Evolutionary conservation across 441 rosid genomes (phyloP).

Genomic region (Geranium incanum): DNA sequence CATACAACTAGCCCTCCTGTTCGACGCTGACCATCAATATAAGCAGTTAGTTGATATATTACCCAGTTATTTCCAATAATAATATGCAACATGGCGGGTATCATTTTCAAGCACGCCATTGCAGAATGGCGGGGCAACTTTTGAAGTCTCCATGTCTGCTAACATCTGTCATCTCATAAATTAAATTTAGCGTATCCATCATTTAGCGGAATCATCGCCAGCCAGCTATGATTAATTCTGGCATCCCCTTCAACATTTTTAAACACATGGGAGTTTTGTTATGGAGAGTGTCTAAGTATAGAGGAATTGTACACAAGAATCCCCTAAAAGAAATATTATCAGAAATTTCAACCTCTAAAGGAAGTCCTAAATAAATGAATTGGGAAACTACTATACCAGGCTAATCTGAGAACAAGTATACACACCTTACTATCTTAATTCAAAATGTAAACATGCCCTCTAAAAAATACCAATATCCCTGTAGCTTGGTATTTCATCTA

Average conservation of each 20-base stretch:
- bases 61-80: not conserved
- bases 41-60: conserved; percentile 26
- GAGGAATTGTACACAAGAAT: not conserved
- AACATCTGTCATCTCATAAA: not conserved
- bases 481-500: not conserved
- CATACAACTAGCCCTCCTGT: conserved; percentile 85
- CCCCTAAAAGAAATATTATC: not conserved
- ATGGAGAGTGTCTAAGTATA: not conserved
- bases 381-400: not conserved
- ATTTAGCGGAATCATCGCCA: not conserved
- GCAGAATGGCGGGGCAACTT: not conserved
- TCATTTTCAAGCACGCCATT: not conserved
- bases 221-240: not conserved
- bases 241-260: not conserved
- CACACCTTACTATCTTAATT: not conserved
- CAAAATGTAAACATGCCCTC: not conserved
- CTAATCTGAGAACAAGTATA: not conserved
- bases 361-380: not conserved
- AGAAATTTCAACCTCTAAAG: not conserved
- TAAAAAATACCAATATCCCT: not conserved
- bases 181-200: not conserved
- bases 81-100: not conserved
- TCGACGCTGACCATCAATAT: conserved; percentile 65
- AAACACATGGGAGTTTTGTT: not conserved
- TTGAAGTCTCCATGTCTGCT: not conserved